Evolutionary conservation across 352 stramenopile genomes (phyloP).

Genomic region (Globisporangium echinulatum): DNA sequence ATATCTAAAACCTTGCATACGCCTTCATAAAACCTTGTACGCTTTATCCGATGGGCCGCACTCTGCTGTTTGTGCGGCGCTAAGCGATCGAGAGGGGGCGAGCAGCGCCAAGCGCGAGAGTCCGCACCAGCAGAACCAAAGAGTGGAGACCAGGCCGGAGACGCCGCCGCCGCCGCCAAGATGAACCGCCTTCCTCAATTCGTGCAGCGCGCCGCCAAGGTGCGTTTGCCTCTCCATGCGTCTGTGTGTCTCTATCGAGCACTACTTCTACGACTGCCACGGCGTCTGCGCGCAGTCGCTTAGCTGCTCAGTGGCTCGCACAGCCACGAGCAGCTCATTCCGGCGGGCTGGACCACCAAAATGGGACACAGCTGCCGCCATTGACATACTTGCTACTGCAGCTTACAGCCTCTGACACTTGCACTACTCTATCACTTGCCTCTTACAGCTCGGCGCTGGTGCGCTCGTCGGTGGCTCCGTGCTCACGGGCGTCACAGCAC

Average conservation of each 20-base stretch:
- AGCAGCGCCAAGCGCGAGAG: not conserved
- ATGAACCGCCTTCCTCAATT: constrained; percentile 73
- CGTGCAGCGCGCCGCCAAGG: constrained; percentile 71
- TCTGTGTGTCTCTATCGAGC: not conserved
- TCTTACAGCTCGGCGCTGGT: constrained; percentile 50
- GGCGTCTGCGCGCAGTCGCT: not conserved
- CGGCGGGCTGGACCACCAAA: constrained; percentile 60
- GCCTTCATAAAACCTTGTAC: no score
- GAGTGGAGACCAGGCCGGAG: constrained; percentile 21
- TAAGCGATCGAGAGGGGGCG: constrained; percentile 1
- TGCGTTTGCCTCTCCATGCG: constrained; percentile 16
- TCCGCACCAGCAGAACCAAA: constrained; percentile 32
- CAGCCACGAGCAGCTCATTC: not conserved
- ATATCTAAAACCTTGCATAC: no score
- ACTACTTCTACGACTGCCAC: no score
- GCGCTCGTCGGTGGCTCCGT: constrained; percentile 69
- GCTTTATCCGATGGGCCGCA: no score
- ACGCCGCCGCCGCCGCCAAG: constrained; percentile 21
- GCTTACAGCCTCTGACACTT: constrained; percentile 5
- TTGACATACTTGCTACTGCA: constrained; percentile 14
- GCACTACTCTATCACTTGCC: not conserved
- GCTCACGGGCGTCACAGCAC: constrained; percentile 71
- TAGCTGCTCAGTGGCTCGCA: not conserved
- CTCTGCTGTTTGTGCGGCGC: not conserved
- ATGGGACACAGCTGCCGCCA: constrained; percentile 6